Base-by-base conservation (phyloP, 352 stramenopile species). In the Pythium sukuiense region DNA sequence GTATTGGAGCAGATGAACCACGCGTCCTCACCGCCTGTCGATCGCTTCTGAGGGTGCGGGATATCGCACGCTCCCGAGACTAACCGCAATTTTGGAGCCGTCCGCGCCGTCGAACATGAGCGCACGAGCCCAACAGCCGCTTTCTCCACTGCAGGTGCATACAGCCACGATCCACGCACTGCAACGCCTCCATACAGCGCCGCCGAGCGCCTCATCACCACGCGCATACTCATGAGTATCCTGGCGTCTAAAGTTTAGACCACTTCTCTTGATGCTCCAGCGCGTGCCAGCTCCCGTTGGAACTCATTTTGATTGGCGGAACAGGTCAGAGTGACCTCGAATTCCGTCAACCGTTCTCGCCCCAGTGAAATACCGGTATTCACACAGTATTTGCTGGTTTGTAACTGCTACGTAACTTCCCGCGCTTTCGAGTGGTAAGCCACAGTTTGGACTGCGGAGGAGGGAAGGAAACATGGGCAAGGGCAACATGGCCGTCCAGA, bases 11-110 rank as follows among this genome's bases (percentile, higher is more conserved):
- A 78, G 30, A 95, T 82, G 62, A 96, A 97, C 76, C 82, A 93
- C 55, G 88, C 86, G 62, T 97, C 89, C 54, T 97, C 89, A 27
- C 89, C 89, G 39, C 85, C 85, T 35, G 87, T 93, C 11, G 83
- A 70, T 52, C 83, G 79, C 65, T 96, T 96, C 70, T 94, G 81
- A 8, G 89, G 85, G 54, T 96, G 88, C 61, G 88, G 87, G 46
- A 96, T 71, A 43, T 80, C 79, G 52, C 83, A 93, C n/a, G 73
- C 81, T 20, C 85, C 81, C 26, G 85, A 89, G 29, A 89, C 68
- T 3, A 93, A 75, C 24, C 72, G 74, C 48, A 90, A 71, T 13
- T 61, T 60, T 5, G 67, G 55, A n/a, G 50, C 46, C 29, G 65
- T 72, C 26, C 73, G 68, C 35, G 59, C 52, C n/a, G 70, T 56